Evolutionary conservation across 768 basidiomycete species (phyloP), one percentile per base, ranked within the genome.

Genomic region (Lactarius vividus): DNA sequence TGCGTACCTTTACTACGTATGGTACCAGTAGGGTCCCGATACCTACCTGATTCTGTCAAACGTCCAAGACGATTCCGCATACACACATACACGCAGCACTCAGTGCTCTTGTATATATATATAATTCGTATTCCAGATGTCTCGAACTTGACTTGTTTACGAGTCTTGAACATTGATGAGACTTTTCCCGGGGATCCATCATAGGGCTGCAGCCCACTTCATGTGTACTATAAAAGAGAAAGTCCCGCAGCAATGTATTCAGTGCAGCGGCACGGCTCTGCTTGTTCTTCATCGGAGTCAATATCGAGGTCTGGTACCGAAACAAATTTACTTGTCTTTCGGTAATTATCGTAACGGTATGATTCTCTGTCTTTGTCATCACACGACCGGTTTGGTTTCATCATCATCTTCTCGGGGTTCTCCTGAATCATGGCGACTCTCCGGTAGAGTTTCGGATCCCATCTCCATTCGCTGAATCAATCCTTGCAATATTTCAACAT

Each of bases 381-480:
- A 7, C 18, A 46, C 39, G 39, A 65, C 23, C 11, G 5, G 31
- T 31, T 9, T 23, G 26, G 39, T 20, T 39, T 49, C 37, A 31
- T 42, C 39, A 11, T 11, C 42, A 31, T 39, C 64, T 37, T 56
- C 42, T n/a, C 29, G 31, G 28, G 16, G 20, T 46, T 31, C 57
- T 31, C 42, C 39, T 33, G n/a, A 46, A 15, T 31, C 49, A 26
- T n/a, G 40, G 13, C 20, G 39, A 44, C 18, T 37, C 31, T 65
- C 59, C 3, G n/a, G 42, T 18, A 23, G 49, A 28, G 56, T 31
- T 53, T 72, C 68, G 20, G 69, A 67, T 16, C 28, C 52, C 61
- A 66, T 35, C 3, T 57, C 66, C 37, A 71, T 8, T 28, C 58
- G 59, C 20, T 40, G 44, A 37, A 64, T 60, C 56, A 71, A 33